Conservation (phyloP, 106 monocot genomes). For the Dendrobium chrysotoxum region DNA sequence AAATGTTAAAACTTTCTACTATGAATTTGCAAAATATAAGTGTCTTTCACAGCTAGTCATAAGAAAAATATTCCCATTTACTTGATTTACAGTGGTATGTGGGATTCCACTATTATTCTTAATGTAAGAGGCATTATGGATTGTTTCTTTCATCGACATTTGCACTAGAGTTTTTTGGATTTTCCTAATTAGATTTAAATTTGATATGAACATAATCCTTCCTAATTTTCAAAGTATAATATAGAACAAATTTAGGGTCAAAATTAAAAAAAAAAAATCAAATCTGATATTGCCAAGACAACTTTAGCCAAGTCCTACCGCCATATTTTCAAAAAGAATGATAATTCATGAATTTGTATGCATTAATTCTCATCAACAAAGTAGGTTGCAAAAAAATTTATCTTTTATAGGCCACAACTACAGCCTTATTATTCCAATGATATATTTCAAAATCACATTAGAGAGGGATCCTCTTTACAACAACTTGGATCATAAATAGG, state of each 20-base stretch:
- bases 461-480: not conserved
- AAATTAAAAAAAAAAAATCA: no score
- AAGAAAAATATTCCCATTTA: not conserved
- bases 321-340: not conserved
- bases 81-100: not conserved
- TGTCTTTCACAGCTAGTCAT: not conserved
- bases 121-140: not conserved
- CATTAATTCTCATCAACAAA: not conserved
- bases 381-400: not conserved
- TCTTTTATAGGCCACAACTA: not conserved
- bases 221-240: not conserved
- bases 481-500: not conserved
- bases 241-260: not conserved
- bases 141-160: not conserved
- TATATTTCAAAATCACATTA: not conserved
- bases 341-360: not conserved
- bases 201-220: not conserved
- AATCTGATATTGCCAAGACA: no score
- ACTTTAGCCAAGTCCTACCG: not conserved
- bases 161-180: not conserved
- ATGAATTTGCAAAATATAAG: not conserved
- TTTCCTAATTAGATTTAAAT: not conserved
- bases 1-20: not conserved
- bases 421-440: not conserved
- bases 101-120: not conserved